Percentiles rank a stretch among this genome's conserved stretches.
Evolutionary conservation across 202 grass and related monocot species (phyloP).

Genomic region (Miscanthus sacchariflorus): DNA sequence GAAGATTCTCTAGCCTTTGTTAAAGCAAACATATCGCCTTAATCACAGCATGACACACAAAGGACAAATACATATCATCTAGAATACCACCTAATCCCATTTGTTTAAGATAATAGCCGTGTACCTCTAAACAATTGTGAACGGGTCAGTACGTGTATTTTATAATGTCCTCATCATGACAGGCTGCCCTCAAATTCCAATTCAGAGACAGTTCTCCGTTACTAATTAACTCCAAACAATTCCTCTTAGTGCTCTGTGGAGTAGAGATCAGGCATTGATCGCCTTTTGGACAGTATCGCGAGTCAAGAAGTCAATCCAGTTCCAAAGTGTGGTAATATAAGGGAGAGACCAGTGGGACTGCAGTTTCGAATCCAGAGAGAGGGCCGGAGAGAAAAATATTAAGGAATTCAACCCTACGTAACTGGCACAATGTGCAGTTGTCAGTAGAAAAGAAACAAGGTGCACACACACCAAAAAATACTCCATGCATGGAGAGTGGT

Average conservation of each 20-base stretch:
- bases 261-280: constrained; percentile 43
- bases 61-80: constrained; percentile 46
- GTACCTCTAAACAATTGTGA: constrained; percentile 27
- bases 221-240: constrained; percentile 51
- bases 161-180: constrained; percentile 50
- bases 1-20: constrained; percentile 57
- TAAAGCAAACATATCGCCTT: constrained; percentile 35
- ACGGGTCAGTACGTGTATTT: not conserved
- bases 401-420: not conserved
- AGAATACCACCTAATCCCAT: constrained; percentile 38
- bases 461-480: constrained; percentile 54
- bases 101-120: constrained; percentile 37
- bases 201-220: constrained; percentile 53
- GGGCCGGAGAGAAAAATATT: not conserved
- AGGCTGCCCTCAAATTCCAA: constrained; percentile 55
- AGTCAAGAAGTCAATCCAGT: constrained; percentile 59
- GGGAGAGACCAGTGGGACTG: constrained; percentile 44
- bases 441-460: constrained; percentile 64
- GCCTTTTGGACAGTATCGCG: constrained; percentile 37
- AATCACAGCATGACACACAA: constrained; percentile 52
- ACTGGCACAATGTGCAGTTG: constrained; percentile 47
- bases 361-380: constrained; percentile 23
- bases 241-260: constrained; percentile 43
- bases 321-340: constrained; percentile 35
- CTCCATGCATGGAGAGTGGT: constrained; percentile 41